A percentile compares a stretch with the other conserved stretches of the same genome.
Evolutionary conservation across 2,329 filamentous ascomycete genomes (phyloP).

Genomic region (Nigrospora sphaerica): DNA sequence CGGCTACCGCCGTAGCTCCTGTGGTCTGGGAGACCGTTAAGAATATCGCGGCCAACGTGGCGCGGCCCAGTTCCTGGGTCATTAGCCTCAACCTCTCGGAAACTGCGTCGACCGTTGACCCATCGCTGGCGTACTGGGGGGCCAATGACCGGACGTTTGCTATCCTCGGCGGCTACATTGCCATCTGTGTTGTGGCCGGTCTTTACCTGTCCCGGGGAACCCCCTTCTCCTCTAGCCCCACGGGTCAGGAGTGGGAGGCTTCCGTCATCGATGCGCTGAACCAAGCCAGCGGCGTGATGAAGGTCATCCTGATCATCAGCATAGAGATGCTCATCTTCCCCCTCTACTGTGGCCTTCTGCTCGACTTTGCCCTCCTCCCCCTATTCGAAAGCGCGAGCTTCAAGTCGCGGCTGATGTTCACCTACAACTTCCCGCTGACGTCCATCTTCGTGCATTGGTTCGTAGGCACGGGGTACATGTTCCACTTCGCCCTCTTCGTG

Average conservation of each 20-base stretch:
- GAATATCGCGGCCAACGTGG: slow-evolving; percentile 25
- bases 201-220: slow-evolving; percentile 71
- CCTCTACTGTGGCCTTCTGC: slow-evolving; percentile 85
- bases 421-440: slow-evolving; percentile 71
- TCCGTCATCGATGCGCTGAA: slow-evolving; percentile 75
- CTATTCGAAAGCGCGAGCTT: slow-evolving; percentile 79
- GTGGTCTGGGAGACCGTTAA: slow-evolving; percentile 17
- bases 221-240: slow-evolving; percentile 53
- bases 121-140: slow-evolving; percentile 60
- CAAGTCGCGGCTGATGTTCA: slow-evolving; percentile 70
- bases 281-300: slow-evolving; percentile 94
- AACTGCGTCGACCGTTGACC: slow-evolving; percentile 34
- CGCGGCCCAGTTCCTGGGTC: slow-evolving; percentile 49
- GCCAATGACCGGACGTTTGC: slow-evolving; percentile 60
- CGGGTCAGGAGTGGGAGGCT: slow-evolving; percentile 62
- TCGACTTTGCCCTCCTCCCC: slow-evolving; percentile 82
- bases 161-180: slow-evolving; percentile 72
- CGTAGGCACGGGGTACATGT: slow-evolving; percentile 98
- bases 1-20: slow-evolving; percentile 10
- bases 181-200: slow-evolving; percentile 66
- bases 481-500: slow-evolving; percentile 96
- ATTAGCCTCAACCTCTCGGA: slow-evolving; percentile 45
- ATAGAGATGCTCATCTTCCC: slow-evolving; percentile 99
- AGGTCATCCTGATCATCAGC: slow-evolving; percentile 95
- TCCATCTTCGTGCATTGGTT: slow-evolving; percentile 99